Conservation (phyloP, 768 basidiomycete genomes). For the Clathrus columnatus region DNA sequence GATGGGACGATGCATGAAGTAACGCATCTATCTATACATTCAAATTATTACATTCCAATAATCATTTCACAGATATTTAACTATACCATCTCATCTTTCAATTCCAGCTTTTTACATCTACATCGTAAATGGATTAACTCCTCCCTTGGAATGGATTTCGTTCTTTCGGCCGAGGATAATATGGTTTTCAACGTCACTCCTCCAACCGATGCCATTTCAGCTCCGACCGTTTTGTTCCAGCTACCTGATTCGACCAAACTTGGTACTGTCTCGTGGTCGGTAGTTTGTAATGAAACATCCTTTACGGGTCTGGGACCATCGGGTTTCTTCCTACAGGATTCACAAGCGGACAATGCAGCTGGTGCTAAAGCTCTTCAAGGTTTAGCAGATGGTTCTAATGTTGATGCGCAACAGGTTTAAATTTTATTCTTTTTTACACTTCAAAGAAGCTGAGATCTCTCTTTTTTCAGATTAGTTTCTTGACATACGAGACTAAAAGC, state of each 20-base stretch:
- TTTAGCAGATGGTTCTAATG: constrained; percentile 20
- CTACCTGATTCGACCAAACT: constrained; percentile 17
- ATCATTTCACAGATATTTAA: constrained; percentile 32
- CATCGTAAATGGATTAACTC: constrained; percentile 35
- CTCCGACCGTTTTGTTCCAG: constrained; percentile 29
- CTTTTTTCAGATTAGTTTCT: constrained; percentile 24
- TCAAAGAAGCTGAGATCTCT: not conserved
- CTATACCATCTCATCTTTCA: constrained; percentile 30
- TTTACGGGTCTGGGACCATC: constrained; percentile 26
- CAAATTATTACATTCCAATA: not conserved
- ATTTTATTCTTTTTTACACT: not conserved
- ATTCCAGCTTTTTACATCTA: constrained; percentile 27
- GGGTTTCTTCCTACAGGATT: constrained; percentile 24
- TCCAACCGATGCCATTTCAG: constrained; percentile 23
- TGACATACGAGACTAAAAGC: constrained; percentile 32
- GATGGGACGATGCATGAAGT: constrained; percentile 23
- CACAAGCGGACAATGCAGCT: constrained; percentile 20
- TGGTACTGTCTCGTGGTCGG: constrained; percentile 21
- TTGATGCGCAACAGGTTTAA: constrained; percentile 18
- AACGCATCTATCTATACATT: not conserved
- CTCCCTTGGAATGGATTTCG: constrained; percentile 23
- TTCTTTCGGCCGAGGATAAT: constrained; percentile 26
- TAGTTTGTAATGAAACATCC: constrained; percentile 33
- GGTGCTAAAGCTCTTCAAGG: constrained; percentile 23
- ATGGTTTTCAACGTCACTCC: constrained; percentile 27